Conservation (phyloP, 176 grass and related monocot genomes). For the Oryza glumipatula region DNA sequence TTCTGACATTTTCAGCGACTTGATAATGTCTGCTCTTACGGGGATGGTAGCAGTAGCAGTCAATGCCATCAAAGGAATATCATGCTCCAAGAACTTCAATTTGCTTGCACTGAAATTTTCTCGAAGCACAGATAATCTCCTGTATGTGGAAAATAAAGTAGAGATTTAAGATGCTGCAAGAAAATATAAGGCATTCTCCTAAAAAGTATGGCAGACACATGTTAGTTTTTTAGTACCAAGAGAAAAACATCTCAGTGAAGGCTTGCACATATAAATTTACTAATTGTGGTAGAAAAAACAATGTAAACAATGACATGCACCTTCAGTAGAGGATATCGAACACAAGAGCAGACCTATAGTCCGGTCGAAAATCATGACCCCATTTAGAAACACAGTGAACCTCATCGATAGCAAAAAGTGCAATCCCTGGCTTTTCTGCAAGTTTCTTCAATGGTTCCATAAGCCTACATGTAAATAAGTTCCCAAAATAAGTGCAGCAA, state of each 20-base stretch:
- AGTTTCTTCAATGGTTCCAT: constrained; percentile 88
- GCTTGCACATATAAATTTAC: constrained; percentile 11
- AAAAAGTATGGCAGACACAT: not conserved
- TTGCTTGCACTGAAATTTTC: constrained; percentile 76
- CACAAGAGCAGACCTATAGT: constrained; percentile 81
- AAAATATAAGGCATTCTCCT: not conserved
- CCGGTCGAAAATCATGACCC: constrained; percentile 97
- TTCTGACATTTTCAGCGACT: constrained; percentile 78
- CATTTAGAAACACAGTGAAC: constrained; percentile 98
- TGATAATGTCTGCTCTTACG: constrained; percentile 85
- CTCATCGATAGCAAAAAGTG: constrained; percentile 95
- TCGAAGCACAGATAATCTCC: constrained; percentile 70
- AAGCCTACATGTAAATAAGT: constrained; percentile 60
- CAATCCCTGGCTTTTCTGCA: constrained; percentile 88
- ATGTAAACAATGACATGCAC: constrained; percentile 38
- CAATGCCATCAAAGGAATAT: constrained; percentile 95
- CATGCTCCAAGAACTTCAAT: constrained; percentile 69
- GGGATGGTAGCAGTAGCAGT: constrained; percentile 89
- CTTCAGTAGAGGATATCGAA: constrained; percentile 51
- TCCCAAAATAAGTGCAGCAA: constrained; percentile 19
- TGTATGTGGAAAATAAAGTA: constrained; percentile 29
- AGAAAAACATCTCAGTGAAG: not conserved
- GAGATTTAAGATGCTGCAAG: not conserved
- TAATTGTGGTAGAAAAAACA: constrained; percentile 17
- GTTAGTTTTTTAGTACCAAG: constrained; percentile 23